Evolutionary conservation across 2,329 filamentous ascomycete genomes (phyloP), one percentile per base, ranked within the genome.

Genomic region (Didymella pinodella): DNA sequence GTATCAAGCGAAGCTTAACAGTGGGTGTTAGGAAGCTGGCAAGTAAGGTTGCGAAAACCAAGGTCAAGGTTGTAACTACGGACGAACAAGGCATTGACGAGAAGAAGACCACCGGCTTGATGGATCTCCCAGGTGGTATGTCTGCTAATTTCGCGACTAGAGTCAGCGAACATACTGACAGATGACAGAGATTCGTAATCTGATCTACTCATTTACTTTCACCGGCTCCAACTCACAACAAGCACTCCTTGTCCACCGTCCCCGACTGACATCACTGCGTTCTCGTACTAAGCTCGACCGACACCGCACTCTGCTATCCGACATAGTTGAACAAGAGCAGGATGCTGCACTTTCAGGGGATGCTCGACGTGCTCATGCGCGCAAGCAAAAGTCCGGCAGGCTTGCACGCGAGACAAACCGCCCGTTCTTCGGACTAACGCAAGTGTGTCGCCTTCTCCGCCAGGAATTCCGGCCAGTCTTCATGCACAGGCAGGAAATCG

Each of bases 141-240:
- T 49, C 12, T 7, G 7, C 2, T 3, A 20, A 22, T 22, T 22
- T 2, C 22, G 22, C 8, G 26, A 6, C 2, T 14, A 10, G 12
- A 7, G 1, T 25, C 10, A 18, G 6, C 1, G 5, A 16, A 6
- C 8, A 3, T 36, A 6, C 31, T 58, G 10, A 58, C 18, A 14
- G 34, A 1, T 16, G 0, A 1, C 48, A 75, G 72, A 75, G 31
- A 55, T 75, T 18, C 66, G 72, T 5, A 75, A 75, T 55, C 22
- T 63, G 14, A 63, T 75, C 22, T 75, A 75, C 54, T 20, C 50
- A 1, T 55, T 66, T 18, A 64, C 61, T 1, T 55, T 66, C 20
- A 64, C 61, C 2, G 11, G 50, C 18, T 31, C 28, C 22, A 43
- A 58, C 8, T 41, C 43, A 0, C 59, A 62, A 16, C 72, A 75